Percentiles rank a stretch among this genome's conserved stretches.
These are phyloP conservation scores for Kluyveromyces sp. DNA, from an alignment of 1,139 yeast species.

Conservation along the genomic window DNA sequence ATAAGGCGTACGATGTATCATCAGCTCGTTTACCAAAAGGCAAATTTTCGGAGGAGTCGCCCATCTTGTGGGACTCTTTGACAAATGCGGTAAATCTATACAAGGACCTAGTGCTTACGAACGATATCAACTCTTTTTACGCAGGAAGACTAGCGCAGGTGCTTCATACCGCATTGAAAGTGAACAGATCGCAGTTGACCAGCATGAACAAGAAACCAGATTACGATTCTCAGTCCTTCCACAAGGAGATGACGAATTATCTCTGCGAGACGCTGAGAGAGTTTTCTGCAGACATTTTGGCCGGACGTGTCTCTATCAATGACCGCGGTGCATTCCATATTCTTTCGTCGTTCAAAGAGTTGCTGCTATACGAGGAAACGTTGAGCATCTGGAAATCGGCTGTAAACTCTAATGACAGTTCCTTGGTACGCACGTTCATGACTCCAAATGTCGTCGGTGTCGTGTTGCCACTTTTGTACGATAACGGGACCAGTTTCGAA, in stretches of 20 bases:
- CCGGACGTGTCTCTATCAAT: slow-evolving; percentile 35
- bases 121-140: slow-evolving; percentile 40
- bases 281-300: slow-evolving; percentile 43
- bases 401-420: slow-evolving; percentile 30
- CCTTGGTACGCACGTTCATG: slow-evolving; percentile 31
- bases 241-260: slow-evolving; percentile 41
- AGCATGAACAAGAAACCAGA: slow-evolving; percentile 48
- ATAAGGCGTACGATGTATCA: slow-evolving; percentile 32
- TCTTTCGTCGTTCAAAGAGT: slow-evolving; percentile 51
- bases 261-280: slow-evolving; percentile 42
- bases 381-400: slow-evolving; percentile 47
- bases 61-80: slow-evolving; percentile 41
- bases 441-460: slow-evolving; percentile 62
- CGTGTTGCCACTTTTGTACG: slow-evolving; percentile 61
- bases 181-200: slow-evolving; percentile 43
- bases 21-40: slow-evolving; percentile 20
- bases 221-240: slow-evolving; percentile 46
- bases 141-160: slow-evolving; percentile 42
- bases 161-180: slow-evolving; percentile 44
- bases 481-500: slow-evolving; percentile 54
- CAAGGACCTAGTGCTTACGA: slow-evolving; percentile 37
- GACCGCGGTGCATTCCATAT: slow-evolving; percentile 52
- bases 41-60: slow-evolving; percentile 22
- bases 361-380: slow-evolving; percentile 46
- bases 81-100: slow-evolving; percentile 42